These are phyloP conservation scores for Fusarium buxicola DNA, from an alignment of 2,329 filamentous ascomycete species.

Conservation along the genomic window DNA sequence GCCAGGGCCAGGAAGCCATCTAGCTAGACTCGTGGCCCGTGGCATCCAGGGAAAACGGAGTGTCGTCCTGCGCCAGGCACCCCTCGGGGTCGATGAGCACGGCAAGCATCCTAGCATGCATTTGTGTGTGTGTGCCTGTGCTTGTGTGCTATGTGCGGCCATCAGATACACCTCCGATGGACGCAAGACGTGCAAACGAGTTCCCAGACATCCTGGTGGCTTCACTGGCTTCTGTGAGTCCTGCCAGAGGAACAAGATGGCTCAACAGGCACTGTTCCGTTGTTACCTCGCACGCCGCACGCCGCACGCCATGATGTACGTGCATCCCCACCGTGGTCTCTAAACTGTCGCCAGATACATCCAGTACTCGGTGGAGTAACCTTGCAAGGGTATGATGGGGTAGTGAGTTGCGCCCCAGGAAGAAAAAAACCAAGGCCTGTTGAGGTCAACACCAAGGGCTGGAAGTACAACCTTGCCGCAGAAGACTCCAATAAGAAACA, in stretches of 20 bases:
- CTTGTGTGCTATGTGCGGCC: conserved; percentile 37
- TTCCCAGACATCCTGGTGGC: conserved; percentile 15
- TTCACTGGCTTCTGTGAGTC: conserved; percentile 25
- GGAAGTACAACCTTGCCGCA: conserved; percentile 31
- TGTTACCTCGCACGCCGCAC: conserved; percentile 20
- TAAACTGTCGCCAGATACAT: conserved; percentile 28
- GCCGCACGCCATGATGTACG: conserved; percentile 26
- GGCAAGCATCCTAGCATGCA: conserved; percentile 37
- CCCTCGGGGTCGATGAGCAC: conserved; percentile 31
- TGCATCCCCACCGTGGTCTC: conserved; percentile 24
- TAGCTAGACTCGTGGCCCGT: conserved; percentile 29
- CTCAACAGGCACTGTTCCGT: conserved; percentile 20
- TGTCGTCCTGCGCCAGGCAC: conserved; percentile 29
- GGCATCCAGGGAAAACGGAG: conserved; percentile 33
- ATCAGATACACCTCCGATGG: conserved; percentile 33
- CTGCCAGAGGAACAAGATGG: conserved; percentile 12
- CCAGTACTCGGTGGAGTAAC: conserved; percentile 29
- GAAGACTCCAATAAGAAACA: conserved; percentile 27
- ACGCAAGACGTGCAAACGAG: conserved; percentile 34
- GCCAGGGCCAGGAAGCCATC: conserved; percentile 31
- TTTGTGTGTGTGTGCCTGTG: conserved; percentile 43
- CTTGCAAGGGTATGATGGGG: conserved; percentile 22
- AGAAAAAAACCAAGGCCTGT: conserved; percentile 16
- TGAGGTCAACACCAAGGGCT: conserved; percentile 26
- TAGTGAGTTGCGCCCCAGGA: conserved; percentile 17